Conservation (phyloP, 1,284 basidiomycete genomes). For the Tranzscheliella williamsii region DNA sequence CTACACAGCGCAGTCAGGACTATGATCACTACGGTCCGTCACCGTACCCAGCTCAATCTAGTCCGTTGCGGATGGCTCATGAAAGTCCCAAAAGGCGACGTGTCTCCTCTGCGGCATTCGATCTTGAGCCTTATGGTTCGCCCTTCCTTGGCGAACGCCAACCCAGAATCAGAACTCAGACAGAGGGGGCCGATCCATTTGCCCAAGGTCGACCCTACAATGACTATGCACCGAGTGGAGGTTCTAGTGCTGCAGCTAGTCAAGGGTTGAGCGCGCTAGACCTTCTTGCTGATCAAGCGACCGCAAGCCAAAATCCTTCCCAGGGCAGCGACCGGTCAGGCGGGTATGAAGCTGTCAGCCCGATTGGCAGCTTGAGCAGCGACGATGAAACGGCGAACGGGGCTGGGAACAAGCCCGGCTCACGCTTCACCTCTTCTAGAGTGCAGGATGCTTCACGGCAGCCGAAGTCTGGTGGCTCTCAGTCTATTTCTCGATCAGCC, state of each 20-base stretch:
- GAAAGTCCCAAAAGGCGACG: conserved; percentile 58
- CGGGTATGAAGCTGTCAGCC: conserved; percentile 35
- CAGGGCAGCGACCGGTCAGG: conserved; percentile 47
- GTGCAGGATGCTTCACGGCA: background rate
- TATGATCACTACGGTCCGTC: conserved; percentile 18
- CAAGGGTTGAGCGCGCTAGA: conserved; percentile 54
- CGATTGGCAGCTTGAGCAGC: conserved; percentile 39
- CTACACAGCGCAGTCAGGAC: conserved; percentile 14
- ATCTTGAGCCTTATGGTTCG: conserved; percentile 41
- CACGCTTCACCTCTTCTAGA: conserved; percentile 11
- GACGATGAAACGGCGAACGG: conserved; percentile 33
- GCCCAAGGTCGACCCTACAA: conserved; percentile 11
- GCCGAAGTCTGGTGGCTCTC: conserved; percentile 18
- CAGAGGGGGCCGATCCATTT: conserved; percentile 42
- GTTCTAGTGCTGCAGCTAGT: conserved; percentile 15
- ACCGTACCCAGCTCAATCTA: conserved; percentile 24
- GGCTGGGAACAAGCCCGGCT: conserved; percentile 10
- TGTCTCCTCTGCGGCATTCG: conserved; percentile 41
- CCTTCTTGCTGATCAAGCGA: conserved; percentile 59
- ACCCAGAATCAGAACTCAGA: conserved; percentile 31
- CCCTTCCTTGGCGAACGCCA: conserved; percentile 33
- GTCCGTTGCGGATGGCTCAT: conserved; percentile 33
- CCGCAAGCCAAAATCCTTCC: conserved; percentile 52
- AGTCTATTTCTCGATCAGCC: conserved; percentile 8
- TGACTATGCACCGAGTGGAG: conserved; percentile 25